These are phyloP conservation scores for Aegilops tauschii DNA, from an alignment of 176 grass and related monocot species.

Conservation along the genomic window DNA sequence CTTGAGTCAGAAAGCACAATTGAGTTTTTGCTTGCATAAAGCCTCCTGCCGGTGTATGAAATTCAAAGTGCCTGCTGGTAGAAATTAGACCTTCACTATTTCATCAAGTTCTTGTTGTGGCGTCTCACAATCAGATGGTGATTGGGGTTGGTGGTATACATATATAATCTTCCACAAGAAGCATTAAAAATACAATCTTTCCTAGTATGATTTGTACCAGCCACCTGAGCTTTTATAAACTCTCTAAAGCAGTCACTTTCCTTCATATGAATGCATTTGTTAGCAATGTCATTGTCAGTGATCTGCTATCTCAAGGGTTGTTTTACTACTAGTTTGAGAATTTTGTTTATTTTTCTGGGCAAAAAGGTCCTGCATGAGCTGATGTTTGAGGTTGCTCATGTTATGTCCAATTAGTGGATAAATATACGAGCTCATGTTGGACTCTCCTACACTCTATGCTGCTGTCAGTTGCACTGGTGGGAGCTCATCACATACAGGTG, in stretches of 20 bases:
- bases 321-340: background rate
- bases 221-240: no score
- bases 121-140: background rate
- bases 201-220: background rate
- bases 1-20: no score
- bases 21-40: background rate
- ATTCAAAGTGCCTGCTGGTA: background rate
- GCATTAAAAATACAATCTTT: background rate
- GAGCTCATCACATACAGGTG: background rate
- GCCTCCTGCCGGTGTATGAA: background rate
- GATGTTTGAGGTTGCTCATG: background rate
- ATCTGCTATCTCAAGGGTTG: background rate
- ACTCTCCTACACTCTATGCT: background rate
- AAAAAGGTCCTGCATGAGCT: background rate
- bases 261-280: background rate
- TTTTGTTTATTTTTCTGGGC: background rate
- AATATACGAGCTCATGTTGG: background rate
- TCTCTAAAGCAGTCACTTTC: background rate
- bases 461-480: background rate
- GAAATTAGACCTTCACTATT: no score
- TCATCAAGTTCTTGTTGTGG: no score
- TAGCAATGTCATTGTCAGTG: background rate
- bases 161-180: background rate
- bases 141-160: background rate
- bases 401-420: background rate